Base-by-base conservation (phyloP, 2,329 filamentous ascomycete genomes). In the Alternaria dauci region DNA sequence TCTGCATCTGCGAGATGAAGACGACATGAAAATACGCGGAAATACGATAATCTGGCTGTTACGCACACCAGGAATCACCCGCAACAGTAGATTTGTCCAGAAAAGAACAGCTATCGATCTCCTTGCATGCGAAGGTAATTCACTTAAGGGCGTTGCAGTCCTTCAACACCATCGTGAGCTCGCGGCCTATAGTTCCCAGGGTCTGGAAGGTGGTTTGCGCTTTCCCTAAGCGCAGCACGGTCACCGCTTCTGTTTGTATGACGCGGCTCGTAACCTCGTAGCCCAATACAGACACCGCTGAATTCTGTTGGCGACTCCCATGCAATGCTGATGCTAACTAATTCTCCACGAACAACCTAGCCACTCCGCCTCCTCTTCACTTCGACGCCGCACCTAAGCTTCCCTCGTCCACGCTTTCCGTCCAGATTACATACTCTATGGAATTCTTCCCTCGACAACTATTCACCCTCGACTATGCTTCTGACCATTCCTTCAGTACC, bases 401-500 rank as follows among this genome's bases (percentile, higher is more conserved):
- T 38, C 12, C 26, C 26, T 26, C 41, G n/a, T 51, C 23, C 8
- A 18, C 46, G 36, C 12, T 47, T 34, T 30, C 8, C 25, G 11
- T 8, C 25, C 41, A 16, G 9, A 30, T 34, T 18, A n/a, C 38
- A 38, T 34, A 12, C 41, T 18, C 44, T 32, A 59, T 66, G 54
- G 58, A 52, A 8, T 26, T 44, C 23, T 25, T 50, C 23, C 20
- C 12, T 32, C 51, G 16, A 53, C 52, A 53, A 38, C 47, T 23
- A 59, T 46, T 18, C 34, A 34, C 48, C 39, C 39, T 32, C 52
- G 47, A 38, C 48, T 25, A 69, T 69, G 66, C 55, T 67, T 34
- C 55, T 67, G 47, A 58, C 57, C 48, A 59, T 58, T 25, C 58
- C 60, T 20, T 57, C 66, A 8, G 28, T 67, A 55, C 59, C 62